Conservation (phyloP, 345 rosid genomes). For the Orychophragmus violaceus region DNA sequence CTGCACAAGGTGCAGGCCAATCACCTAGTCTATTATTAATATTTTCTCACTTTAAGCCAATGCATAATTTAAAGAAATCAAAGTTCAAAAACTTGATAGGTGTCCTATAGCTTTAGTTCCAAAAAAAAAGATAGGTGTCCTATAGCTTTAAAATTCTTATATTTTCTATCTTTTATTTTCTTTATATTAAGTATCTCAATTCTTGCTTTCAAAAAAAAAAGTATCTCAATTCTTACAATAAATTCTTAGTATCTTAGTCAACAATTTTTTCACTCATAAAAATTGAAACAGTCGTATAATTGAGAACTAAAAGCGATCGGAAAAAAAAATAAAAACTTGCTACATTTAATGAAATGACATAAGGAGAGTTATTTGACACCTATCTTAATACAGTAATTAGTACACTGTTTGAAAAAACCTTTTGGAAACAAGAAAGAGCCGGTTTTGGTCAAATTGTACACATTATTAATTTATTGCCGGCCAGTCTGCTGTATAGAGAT, state of each 20-base stretch:
- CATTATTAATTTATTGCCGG: not conserved
- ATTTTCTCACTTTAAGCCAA: too few relatives aligned
- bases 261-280: not conserved
- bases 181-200: too few relatives aligned
- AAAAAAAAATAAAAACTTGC: not conserved
- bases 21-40: too few relatives aligned
- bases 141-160: too few relatives aligned
- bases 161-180: too few relatives aligned
- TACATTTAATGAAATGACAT: not conserved
- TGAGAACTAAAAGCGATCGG: not conserved
- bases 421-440: constrained; percentile 1
- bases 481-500: constrained; percentile 6
- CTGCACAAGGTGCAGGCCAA: too few relatives aligned
- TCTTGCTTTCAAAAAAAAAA: too few relatives aligned
- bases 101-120: too few relatives aligned
- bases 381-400: too few relatives aligned
- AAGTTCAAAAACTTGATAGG: too few relatives aligned
- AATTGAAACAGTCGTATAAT: not conserved
- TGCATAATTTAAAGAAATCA: too few relatives aligned
- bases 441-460: not conserved
- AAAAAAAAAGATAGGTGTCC: too few relatives aligned
- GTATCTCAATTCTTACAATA: not conserved
- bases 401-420: not conserved
- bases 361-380: constrained; percentile 15
- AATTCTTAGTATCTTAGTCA: not conserved